Conservation (phyloP, 1,284 basidiomycete genomes). For the Tilletia indica region DNA sequence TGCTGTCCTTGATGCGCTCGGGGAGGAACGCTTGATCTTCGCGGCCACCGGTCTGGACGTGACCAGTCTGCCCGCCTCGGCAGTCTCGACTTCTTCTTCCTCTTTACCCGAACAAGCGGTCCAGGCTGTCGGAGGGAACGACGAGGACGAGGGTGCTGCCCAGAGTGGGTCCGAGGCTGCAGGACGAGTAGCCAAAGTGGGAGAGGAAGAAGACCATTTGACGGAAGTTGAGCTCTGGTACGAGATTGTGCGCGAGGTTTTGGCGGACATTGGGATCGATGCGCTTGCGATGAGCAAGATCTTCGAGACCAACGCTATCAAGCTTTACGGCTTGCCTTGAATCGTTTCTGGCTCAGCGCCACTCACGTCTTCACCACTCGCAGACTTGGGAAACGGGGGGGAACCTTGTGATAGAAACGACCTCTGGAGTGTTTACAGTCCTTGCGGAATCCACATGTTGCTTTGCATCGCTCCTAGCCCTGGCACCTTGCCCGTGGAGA, state of each 20-base stretch:
- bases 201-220: neutral
- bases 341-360: too few relatives aligned
- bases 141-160: neutral
- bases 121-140: neutral
- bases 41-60: conserved; percentile 2
- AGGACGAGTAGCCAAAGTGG: neutral
- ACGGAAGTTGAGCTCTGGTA: conserved; percentile 11
- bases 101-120: neutral
- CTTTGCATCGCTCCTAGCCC: too few relatives aligned
- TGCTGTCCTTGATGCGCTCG: conserved; percentile 1
- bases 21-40: conserved; percentile 5
- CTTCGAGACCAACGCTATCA: neutral
- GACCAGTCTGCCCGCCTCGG: neutral
- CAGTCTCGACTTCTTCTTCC: neutral
- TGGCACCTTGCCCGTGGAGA: too few relatives aligned
- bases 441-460: too few relatives aligned
- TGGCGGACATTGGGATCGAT: conserved; percentile 4
- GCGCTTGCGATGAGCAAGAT: conserved; percentile 13
- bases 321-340: neutral
- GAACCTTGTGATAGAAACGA: too few relatives aligned
- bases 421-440: too few relatives aligned
- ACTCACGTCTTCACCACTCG: neutral
- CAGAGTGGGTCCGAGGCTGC: neutral
- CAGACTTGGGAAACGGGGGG: too few relatives aligned
- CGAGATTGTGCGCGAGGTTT: conserved; percentile 9